Base-by-base conservation (phyloP, 2,329 filamentous ascomycete genomes). In the Bipolaris zeicola region DNA sequence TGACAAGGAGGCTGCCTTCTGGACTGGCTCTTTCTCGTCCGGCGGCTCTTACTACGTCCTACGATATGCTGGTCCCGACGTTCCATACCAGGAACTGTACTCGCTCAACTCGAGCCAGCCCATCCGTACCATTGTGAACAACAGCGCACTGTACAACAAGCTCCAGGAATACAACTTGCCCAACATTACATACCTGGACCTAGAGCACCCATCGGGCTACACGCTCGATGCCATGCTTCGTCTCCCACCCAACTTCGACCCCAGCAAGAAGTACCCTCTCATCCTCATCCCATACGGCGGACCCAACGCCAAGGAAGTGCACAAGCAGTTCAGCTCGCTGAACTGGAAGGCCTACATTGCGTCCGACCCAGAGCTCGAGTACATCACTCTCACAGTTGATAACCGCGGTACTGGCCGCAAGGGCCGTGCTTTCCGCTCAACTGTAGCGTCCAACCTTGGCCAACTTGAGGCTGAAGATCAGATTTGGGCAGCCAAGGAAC, bases 201-300 rank as follows among this genome's bases (percentile, higher is more conserved):
- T 90, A 1, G 69, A 81, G 31, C 85, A 88, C 59, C 85, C 86
- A 0, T 82, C 84, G 20, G 87, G 87, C 7, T 86, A 83, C 68
- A 81, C 73, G 1, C 72, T 90, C 41, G 88, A 89, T 66, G 86
- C 88, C 28, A 85, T 86, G 81, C 82, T 89, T 63, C 82, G 82
- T 4, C 81, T 89, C 0, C 88, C 88, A 0, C 82, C 85, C 11
- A 85, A 86, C 71, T 90, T 90, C 60, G 80, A 88, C 68, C 74
- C 85, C 0, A 67, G 74, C 13, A 87, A 86, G 75, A 85, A 87
- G 62, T 90, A 90, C 67, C 87, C 88, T 0, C 81, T 87, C 1
- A 77, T 91, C 0, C 86, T 90, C 66, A 86, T 84, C 1, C 87
- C 87, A 0, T 90, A 90, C 69, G 88, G 88, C 18, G 88, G 87